Evolutionary conservation across 352 stramenopile genomes (phyloP).

Genomic region (Pythium apleroticum): DNA sequence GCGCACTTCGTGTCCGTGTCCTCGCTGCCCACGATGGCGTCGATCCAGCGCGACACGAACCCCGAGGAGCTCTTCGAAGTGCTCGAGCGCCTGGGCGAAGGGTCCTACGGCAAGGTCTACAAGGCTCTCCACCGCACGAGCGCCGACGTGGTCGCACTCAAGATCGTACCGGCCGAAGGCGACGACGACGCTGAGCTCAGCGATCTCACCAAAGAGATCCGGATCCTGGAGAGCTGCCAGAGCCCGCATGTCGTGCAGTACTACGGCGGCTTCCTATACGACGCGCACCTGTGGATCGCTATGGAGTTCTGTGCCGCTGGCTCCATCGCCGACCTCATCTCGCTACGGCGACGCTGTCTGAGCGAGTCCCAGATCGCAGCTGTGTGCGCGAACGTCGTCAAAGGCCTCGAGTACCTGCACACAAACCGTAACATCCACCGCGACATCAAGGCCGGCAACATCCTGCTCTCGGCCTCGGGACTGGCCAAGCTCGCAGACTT

Average conservation of each 20-base stretch:
- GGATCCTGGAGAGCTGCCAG: conserved; percentile 76
- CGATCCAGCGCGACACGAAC: conserved; percentile 65
- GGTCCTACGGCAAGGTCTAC: conserved; percentile 86
- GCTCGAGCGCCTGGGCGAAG: conserved; percentile 77
- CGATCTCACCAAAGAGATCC: conserved; percentile 84
- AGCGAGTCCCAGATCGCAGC: conserved; percentile 71
- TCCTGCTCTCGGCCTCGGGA: conserved; percentile 71
- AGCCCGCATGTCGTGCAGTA: conserved; percentile 88
- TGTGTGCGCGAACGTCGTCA: conserved; percentile 64
- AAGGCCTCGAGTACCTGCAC: conserved; percentile 84
- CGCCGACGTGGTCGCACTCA: conserved; percentile 73
- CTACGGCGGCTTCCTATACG: conserved; percentile 76
- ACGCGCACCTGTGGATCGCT: conserved; percentile 79
- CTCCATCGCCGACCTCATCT: conserved; percentile 80
- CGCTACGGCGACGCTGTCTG: conserved; percentile 47
- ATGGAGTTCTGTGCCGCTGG: conserved; percentile 90
- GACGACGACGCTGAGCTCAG: conserved; percentile 66
- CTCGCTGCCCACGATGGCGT: conserved; percentile 39
- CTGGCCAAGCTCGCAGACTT: conserved; percentile 88
- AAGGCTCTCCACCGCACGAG: conserved; percentile 64
- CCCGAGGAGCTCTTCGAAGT: conserved; percentile 75
- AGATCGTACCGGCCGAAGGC: conserved; percentile 83
- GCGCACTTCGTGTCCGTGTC: neutral
- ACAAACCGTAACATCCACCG: conserved; percentile 78
- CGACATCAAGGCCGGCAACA: conserved; percentile 88